Conservation (phyloP, 2,329 filamentous ascomycete species). For the Sarocladiaceae sp. region DNA sequence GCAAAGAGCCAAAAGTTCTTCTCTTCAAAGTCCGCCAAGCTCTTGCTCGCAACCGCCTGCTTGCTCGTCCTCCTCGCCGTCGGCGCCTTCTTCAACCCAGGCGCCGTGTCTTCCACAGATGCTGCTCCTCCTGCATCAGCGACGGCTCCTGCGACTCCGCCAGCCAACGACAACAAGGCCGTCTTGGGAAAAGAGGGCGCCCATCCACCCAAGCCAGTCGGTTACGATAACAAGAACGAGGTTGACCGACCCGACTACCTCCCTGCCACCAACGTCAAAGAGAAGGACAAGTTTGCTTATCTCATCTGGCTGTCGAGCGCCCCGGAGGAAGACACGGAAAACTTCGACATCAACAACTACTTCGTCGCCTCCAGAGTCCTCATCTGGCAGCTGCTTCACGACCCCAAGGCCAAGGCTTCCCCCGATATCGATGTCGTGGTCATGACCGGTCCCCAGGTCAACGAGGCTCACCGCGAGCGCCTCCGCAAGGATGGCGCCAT, state of each 20-base stretch:
- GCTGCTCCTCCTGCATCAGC: no score
- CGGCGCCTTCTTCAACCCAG: no score
- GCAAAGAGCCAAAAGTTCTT: no score
- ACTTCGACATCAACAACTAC: conserved; percentile 7
- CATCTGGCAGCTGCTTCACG: conserved; percentile 9
- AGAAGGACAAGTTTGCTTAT: conserved; percentile 3
- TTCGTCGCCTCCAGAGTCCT: conserved; percentile 8
- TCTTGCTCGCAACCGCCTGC: no score
- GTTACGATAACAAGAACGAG: conserved; percentile 1
- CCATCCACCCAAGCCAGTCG: no score
- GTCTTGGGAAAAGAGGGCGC: neutral
- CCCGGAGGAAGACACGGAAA: neutral
- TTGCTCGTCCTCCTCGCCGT: no score
- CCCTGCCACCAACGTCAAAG: conserved; percentile 1
- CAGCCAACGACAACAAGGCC: no score
- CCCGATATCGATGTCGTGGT: conserved; percentile 4
- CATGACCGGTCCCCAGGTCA: conserved; percentile 3
- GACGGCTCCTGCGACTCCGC: no score
- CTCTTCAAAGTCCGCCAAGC: no score
- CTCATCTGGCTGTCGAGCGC: conserved; percentile 5
- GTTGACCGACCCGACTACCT: conserved; percentile 7
- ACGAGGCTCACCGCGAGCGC: conserved; percentile 7
- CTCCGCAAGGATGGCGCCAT: conserved; percentile 9
- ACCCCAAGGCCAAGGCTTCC: conserved; percentile 4
- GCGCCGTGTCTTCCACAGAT: no score